Evolutionary conservation across 2,329 filamentous ascomycete genomes (phyloP).

Genomic region (Cadophora luteo-olivacea): DNA sequence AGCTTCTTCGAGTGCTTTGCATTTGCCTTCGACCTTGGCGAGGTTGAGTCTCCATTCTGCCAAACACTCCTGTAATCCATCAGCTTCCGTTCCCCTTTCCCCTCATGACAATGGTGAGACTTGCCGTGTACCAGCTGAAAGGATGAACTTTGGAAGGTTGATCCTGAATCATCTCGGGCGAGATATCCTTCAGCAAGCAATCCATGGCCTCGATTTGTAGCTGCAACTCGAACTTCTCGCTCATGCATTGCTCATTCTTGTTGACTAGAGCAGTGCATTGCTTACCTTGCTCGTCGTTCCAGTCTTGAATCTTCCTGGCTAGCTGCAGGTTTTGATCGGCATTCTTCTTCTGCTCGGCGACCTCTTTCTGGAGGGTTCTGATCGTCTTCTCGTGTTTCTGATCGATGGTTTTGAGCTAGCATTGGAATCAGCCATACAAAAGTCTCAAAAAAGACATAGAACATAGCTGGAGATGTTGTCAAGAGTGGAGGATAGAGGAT

Average conservation of each 20-base stretch:
- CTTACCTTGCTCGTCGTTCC: constrained; percentile 1
- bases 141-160: not conserved
- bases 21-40: not conserved
- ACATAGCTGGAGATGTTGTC: no score
- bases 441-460: not conserved
- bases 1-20: not conserved
- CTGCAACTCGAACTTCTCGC: not conserved
- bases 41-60: not conserved
- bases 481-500: no score
- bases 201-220: not conserved
- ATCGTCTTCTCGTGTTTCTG: constrained; percentile 7
- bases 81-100: not conserved
- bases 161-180: not conserved
- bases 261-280: not conserved
- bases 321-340: constrained; percentile 5
- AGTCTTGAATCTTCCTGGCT: constrained; percentile 2
- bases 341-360: not conserved
- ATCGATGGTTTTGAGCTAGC: constrained; percentile 4
- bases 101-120: no score
- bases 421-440: not conserved
- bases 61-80: not conserved
- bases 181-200: not conserved
- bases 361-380: constrained; percentile 5
- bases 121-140: not conserved
- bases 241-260: constrained; percentile 4